phyloP scores from a whole-genome alignment of 1,139 yeast species.

The Zygoascus meyerae region DNA sequence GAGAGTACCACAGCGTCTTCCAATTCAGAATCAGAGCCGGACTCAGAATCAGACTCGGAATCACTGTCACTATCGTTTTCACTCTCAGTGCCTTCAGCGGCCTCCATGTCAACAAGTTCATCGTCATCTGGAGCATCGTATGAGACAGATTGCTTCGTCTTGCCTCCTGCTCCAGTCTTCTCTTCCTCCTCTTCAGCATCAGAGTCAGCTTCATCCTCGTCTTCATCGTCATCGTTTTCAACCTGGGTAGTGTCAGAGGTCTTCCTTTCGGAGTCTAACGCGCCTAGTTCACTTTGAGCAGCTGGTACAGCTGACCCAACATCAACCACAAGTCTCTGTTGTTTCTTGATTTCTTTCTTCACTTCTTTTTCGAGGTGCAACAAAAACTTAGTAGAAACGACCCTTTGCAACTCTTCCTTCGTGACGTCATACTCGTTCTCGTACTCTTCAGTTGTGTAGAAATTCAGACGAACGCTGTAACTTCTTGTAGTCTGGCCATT shows the following conservation, averaged over 20 bases:
- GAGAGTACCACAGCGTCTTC: conserved; percentile 34
- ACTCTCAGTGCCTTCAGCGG: conserved; percentile 42
- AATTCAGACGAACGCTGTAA: conserved; percentile 65
- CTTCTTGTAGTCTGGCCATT: conserved; percentile 58
- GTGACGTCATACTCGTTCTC: conserved; percentile 83
- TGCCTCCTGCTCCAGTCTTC: conserved; percentile 50
- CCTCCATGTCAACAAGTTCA: conserved; percentile 79
- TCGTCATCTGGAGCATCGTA: conserved; percentile 95
- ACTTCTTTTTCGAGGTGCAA: conserved; percentile 65
- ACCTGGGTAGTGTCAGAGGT: conserved; percentile 31
- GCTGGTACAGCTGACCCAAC: conserved; percentile 55
- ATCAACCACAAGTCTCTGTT: conserved; percentile 54
- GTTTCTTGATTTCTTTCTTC: conserved; percentile 76
- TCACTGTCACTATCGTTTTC: conserved; percentile 28
- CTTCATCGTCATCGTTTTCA: conserved; percentile 23
- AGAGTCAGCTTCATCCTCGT: conserved; percentile 27
- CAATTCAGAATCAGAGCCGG: conserved; percentile 27
- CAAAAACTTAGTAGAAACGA: conserved; percentile 62
- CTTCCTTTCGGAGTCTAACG: conserved; percentile 29
- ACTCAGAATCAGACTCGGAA: conserved; percentile 27
- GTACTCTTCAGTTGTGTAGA: conserved; percentile 75
- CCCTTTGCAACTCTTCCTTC: conserved; percentile 68
- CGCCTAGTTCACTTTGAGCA: conserved; percentile 18
- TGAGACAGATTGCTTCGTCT: conserved; percentile 71
- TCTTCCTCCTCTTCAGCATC: conserved; percentile 56